Evolutionary conservation across 2,329 filamentous ascomycete genomes (phyloP), one percentile per base, ranked within the genome.

Genomic region (Apiospora hydei): DNA sequence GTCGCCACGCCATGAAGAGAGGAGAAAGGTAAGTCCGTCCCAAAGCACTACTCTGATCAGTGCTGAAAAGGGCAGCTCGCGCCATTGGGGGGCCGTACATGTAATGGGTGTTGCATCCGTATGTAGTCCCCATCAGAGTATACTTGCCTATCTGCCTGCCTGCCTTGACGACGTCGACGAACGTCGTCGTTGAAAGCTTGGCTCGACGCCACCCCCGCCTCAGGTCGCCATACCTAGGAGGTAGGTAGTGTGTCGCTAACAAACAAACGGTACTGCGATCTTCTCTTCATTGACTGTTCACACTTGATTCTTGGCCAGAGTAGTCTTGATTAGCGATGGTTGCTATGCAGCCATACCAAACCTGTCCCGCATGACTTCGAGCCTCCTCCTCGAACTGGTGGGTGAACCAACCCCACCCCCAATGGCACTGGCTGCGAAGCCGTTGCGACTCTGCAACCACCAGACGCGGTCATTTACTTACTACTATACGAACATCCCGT

Each of bases 361-460:
- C 6, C 5, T 24, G 57, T 64, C 57, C 57, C 34, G 57, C 57
- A 64, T 64, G 57, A 64, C 57, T 64, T 64, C 8, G 57, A 64
- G 57, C 57, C 57, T 64, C 57, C n/a, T n/a, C 34, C 34, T 64
- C 57, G 53, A 61, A 61, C 53, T 61, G 53, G 53, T 61, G 53
- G 53, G 53, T 49, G 46, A 49, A 49, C 8, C 46, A 7, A 49
- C 46, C 46, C 46, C 46, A 49, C 46, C 21, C 46, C 46, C 46
- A 49, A 49, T 49, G 46, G 46, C 46, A 18, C 46, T 49, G 46
- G 21, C 18, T 49, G 46, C 21, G 46, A 49, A 26, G 53, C 53
- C 53, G 53, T 64, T 41, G 57, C 57, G 57, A 38, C 57, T 38
- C 53, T 64, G 57, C 57, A 64, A 41, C 57, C 57, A 64, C 21